Evolutionary conservation across 1,284 basidiomycete genomes (phyloP).

Genomic region (Rhodotorula mucilaginosa): DNA sequence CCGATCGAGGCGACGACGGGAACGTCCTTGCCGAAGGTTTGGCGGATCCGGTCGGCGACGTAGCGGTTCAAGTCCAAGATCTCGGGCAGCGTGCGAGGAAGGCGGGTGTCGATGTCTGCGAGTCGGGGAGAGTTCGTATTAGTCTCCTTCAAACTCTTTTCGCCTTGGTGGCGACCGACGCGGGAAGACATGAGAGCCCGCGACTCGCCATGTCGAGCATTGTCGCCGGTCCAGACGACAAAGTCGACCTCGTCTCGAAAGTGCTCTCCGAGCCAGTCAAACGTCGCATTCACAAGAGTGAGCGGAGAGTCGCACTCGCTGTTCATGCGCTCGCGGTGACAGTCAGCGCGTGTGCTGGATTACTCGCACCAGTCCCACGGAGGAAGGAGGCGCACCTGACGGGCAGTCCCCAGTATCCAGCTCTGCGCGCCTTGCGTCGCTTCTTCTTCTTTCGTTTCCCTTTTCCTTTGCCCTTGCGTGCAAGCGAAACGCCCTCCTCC

Average conservation of each 20-base stretch:
- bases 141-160: too few species aligned
- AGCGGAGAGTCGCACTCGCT: slow-evolving; percentile 86
- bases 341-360: background rate
- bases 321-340: background rate
- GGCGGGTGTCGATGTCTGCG: slow-evolving; percentile 70
- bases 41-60: slow-evolving; percentile 67
- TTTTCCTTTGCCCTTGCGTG: background rate
- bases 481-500: background rate
- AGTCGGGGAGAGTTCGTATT: too few species aligned
- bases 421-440: slow-evolving; percentile 31
- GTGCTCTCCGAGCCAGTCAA: slow-evolving; percentile 74
- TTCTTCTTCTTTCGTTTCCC: background rate
- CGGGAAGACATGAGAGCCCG: background rate
- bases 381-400: slow-evolving; percentile 4
- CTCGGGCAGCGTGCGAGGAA: slow-evolving; percentile 76
- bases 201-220: slow-evolving; percentile 63
- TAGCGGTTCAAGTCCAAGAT: slow-evolving; percentile 73
- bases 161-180: too few species aligned
- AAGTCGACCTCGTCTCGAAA: slow-evolving; percentile 86
- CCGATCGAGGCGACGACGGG: slow-evolving; percentile 82
- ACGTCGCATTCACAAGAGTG: slow-evolving; percentile 70
- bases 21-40: slow-evolving; percentile 67
- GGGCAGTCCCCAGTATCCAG: slow-evolving; percentile 25
- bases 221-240: slow-evolving; percentile 90
- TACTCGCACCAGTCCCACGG: background rate